Base-by-base conservation (phyloP, 441 rosid genomes). In the Gossypium lobatum region DNA sequence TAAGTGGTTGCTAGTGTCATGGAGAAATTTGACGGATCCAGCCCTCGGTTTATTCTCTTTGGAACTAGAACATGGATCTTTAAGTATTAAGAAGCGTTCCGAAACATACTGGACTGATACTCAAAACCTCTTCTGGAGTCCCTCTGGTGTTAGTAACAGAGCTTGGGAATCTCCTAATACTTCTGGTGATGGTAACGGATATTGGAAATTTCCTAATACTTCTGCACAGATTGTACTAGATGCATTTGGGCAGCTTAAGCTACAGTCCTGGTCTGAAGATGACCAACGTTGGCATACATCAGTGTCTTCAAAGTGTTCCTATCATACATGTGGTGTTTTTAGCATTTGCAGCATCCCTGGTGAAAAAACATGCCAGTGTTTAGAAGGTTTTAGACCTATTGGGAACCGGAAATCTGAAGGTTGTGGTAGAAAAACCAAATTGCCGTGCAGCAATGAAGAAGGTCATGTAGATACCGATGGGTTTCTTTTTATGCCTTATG, bases 171-270 rank as follows among this genome's bases (percentile, higher is more conserved):
- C 20, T 55, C 60, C 25, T 18, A 20, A 55, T 55, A 55, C 26
- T 55, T 55, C 4, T 18, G 26, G 10, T 39, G 17, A 2, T 45
- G 11, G 25, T 55, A 9, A 8, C 1, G 26, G 26, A 55, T 18
- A 18, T 55, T 55, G 60, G 60, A 8, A 55, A 55, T 55, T 55
- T 55, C 60, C 60, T 18, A 20, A 20, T 55, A 55, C 60, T 55
- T 55, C 26, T 25, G 11, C 1, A 17, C 34, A 67, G 3, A 48
- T 67, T 2, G 21, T 46, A 46, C 17, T 67, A 37, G 72, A 67
- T 25, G 39, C 1, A 21, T 25, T 67, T n/a, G 72, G 72, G 16
- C 72, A 67, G 39, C 72, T 67, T 25, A 46, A 48, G 59, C 10
- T 46, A 16, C 59, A 23, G 39, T 45, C 21, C 20, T 67, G 45